These are phyloP conservation scores for Leishmania aethiopica DNA, from an alignment of 208 protist species.

Conservation along the genomic window DNA sequence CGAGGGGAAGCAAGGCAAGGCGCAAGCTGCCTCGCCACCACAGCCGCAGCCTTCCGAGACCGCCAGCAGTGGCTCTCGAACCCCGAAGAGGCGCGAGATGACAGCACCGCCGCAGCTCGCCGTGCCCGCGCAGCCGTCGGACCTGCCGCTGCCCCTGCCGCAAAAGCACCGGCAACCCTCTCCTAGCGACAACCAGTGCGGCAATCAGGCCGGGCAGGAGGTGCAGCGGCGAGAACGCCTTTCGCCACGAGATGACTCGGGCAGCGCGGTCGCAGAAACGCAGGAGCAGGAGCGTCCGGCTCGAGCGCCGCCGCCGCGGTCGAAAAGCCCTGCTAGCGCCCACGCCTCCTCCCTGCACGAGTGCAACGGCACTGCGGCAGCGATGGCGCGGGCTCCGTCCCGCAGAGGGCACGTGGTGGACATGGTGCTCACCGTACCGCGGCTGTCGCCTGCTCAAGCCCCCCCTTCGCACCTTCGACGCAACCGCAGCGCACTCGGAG, in stretches of 20 bases:
- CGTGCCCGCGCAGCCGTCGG: neutral
- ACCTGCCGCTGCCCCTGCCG: neutral
- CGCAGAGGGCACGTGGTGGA: neutral
- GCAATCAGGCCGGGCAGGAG: neutral
- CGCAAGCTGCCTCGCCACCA: neutral
- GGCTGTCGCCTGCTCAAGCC: neutral
- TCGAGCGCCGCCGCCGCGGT: conserved; percentile 14
- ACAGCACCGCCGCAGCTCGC: neutral
- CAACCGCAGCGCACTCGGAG: neutral
- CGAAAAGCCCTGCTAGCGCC: conserved; percentile 5
- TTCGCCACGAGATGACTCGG: neutral
- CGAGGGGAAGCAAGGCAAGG: neutral
- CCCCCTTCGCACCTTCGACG: neutral
- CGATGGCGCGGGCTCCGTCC: neutral
- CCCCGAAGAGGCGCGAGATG: neutral
- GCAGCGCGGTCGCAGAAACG: neutral
- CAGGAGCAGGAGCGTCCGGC: neutral
- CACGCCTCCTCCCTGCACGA: neutral
- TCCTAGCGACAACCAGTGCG: neutral
- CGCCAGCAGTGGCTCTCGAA: neutral
- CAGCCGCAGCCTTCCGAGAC: neutral
- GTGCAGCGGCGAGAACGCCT: neutral
- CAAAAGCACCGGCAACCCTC: neutral
- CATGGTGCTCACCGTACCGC: conserved; percentile 5
- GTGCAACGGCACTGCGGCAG: neutral